These are phyloP conservation scores for Gnaphalium uliginosum DNA, from an alignment of 129 eudicot genomes.

Conservation along the genomic window DNA sequence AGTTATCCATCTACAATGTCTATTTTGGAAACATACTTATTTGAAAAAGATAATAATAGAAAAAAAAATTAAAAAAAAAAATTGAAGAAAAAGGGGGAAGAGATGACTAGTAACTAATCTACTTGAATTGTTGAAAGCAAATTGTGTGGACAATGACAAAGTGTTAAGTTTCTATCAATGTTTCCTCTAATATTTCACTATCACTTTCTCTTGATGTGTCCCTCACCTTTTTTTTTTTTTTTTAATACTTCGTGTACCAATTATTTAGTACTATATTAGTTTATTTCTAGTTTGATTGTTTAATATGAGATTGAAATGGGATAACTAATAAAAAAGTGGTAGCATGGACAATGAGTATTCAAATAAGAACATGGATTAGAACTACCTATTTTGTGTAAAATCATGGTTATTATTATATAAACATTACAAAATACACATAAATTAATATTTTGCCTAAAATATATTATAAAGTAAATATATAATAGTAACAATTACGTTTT, in stretches of 20 bases:
- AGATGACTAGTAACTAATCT: constrained; percentile 28
- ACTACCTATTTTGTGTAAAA: background rate
- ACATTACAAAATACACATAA: background rate
- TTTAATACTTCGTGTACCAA: constrained; percentile 3
- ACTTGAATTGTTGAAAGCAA: constrained; percentile 29
- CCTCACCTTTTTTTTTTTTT: constrained; percentile 18
- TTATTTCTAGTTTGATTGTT: no score
- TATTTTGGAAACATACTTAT: background rate
- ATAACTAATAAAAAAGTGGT: background rate
- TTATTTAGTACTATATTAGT: background rate
- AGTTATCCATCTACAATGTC: background rate
- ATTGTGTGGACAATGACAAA: constrained; percentile 32
- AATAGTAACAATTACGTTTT: background rate
- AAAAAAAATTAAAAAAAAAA: no score
- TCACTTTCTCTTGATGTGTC: constrained; percentile 30
- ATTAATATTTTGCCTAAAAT: background rate
- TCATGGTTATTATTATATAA: background rate
- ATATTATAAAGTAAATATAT: background rate
- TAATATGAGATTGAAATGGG: background rate
- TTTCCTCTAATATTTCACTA: constrained; percentile 38
- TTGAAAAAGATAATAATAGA: background rate
- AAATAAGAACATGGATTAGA: constrained; percentile 1
- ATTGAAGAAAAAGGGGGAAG: background rate
- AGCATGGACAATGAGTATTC: background rate
- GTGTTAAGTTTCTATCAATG: constrained; percentile 38